Conservation (phyloP, 139 green algal species). For the Chlamydomonas schloesseri region DNA sequence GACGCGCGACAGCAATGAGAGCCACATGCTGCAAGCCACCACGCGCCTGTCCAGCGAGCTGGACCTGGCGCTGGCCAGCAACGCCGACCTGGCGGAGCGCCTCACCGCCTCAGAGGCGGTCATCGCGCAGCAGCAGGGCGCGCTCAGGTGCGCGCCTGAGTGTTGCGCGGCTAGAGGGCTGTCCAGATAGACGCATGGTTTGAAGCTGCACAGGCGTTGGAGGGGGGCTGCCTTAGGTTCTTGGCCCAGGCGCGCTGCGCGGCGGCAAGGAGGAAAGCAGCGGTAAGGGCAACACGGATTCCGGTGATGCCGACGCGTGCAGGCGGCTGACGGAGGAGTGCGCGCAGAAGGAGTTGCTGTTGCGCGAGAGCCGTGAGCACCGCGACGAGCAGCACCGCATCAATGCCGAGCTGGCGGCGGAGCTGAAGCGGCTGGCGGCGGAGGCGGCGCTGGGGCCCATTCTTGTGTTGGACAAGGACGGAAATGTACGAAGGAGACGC, state of each 20-base stretch:
- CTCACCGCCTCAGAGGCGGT: conserved; percentile 23
- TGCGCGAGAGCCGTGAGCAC: conserved; percentile 36
- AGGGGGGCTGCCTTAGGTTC: too few relatives aligned
- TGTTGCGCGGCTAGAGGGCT: background rate
- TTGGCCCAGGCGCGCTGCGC: too few relatives aligned
- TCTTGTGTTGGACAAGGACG: conserved; percentile 42
- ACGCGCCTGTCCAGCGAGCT: conserved; percentile 39
- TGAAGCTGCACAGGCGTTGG: too few relatives aligned
- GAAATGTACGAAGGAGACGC: conserved; percentile 8
- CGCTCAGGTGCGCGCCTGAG: conserved; percentile 11
- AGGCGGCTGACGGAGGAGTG: conserved; percentile 32
- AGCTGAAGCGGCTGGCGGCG: conserved; percentile 53
- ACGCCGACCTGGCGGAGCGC: conserved; percentile 34
- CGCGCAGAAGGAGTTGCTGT: background rate
- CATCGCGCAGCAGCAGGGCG: conserved; percentile 43
- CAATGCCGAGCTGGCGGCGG: conserved; percentile 52
- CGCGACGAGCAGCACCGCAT: conserved; percentile 49
- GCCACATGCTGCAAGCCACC: conserved; percentile 30
- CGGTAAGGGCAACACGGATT: too few relatives aligned
- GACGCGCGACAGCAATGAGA: conserved; percentile 17
- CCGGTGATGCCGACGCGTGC: background rate
- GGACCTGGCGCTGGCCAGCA: conserved; percentile 36
- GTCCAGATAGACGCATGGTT: too few relatives aligned
- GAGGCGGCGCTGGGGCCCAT: conserved; percentile 46
- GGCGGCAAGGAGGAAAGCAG: too few relatives aligned